Conservation (phyloP, 2,329 filamentous ascomycete species). For the Pseudocercospora crystallina region DNA sequence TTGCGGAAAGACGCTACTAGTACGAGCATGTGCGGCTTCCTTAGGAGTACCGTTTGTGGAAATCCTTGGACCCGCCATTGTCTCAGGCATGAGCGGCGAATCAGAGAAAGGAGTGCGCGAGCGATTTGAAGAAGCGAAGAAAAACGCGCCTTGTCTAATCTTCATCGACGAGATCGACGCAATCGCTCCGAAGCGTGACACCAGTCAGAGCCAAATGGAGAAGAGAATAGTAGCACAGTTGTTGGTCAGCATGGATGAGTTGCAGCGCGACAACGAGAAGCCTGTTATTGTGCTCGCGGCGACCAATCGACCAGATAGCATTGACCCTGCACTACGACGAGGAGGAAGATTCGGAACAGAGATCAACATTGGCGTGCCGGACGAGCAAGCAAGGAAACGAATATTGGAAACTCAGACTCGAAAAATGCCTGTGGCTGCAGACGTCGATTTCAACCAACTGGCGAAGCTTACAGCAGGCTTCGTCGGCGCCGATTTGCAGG, state of each 20-base stretch:
- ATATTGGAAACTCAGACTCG: conserved; percentile 75
- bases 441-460: conserved; percentile 71
- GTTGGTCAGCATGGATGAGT: conserved; percentile 77
- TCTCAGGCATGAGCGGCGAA: conserved; percentile 85
- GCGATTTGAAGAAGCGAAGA: conserved; percentile 83
- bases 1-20: conserved; percentile 83
- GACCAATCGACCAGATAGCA: conserved; percentile 81
- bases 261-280: conserved; percentile 65
- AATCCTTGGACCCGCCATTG: conserved; percentile 76
- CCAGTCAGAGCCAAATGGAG: conserved; percentile 83
- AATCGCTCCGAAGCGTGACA: conserved; percentile 83
- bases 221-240: conserved; percentile 82
- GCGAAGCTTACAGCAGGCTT: conserved; percentile 89
- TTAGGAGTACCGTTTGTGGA: conserved; percentile 76
- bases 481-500: conserved; percentile 84
- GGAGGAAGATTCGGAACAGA: conserved; percentile 78
- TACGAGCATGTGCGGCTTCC: conserved; percentile 74
- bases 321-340: conserved; percentile 75
- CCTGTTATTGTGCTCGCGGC: conserved; percentile 88
- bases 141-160: conserved; percentile 80
- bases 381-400: conserved; percentile 70
- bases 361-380: conserved; percentile 82
- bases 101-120: conserved; percentile 84
- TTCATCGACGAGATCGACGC: conserved; percentile 93
- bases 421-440: conserved; percentile 61